Evolutionary conservation across 768 basidiomycete species (phyloP).

Genomic region (Erythrobasidium yunnanense): DNA sequence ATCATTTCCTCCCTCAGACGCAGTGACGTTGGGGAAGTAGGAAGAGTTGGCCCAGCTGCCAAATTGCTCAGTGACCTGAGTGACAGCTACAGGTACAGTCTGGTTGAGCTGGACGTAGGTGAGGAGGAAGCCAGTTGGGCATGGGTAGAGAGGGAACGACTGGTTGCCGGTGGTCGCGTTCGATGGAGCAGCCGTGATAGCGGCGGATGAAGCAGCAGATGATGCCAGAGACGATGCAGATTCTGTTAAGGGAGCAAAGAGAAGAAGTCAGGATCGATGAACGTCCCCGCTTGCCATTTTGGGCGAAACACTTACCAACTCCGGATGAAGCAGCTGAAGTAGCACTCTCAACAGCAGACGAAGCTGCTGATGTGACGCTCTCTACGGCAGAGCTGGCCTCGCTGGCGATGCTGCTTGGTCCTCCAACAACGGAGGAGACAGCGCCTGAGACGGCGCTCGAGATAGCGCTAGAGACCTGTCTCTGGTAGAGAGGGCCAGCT

Average conservation of each 20-base stretch:
- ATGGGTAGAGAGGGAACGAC: conserved; percentile 15
- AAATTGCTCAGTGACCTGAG: not conserved
- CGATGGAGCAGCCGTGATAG: not conserved
- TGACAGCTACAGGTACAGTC: conserved; percentile 16
- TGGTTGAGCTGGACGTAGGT: conserved; percentile 15
- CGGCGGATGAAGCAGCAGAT: conserved; percentile 1
- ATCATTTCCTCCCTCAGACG: conserved; percentile 8
- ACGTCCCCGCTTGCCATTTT: no score
- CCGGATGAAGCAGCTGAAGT: no score
- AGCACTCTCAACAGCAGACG: no score
- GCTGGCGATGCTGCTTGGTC: no score
- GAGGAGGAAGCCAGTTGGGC: conserved; percentile 21
- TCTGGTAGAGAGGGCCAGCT: no score
- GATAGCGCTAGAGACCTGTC: no score
- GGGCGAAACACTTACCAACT: no score
- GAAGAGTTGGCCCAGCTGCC: conserved; percentile 14
- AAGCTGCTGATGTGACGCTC: no score
- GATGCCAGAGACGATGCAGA: not conserved
- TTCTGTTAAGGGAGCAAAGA: not conserved
- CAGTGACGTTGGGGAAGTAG: conserved; percentile 18
- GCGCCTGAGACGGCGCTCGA: no score
- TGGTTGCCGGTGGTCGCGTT: not conserved
- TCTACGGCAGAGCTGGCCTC: no score
- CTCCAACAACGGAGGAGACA: no score
- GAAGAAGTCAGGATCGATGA: not conserved